Evolutionary conservation across 208 protist species (phyloP), one percentile per base, ranked within the genome.

Genomic region (Wallacemonas sp.): DNA sequence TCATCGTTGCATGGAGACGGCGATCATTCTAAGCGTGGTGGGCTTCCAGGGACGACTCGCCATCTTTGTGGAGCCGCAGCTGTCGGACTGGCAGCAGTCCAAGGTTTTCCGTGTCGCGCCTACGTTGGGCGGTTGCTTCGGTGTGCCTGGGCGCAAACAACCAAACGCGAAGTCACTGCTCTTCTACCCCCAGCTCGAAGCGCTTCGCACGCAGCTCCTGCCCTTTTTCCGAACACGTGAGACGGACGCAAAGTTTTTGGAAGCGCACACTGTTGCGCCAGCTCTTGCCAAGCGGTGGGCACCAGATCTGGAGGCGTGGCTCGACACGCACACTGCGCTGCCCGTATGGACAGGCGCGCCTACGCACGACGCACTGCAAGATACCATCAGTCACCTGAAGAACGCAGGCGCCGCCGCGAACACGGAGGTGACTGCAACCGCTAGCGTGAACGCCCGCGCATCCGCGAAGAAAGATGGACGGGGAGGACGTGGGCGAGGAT

Each of bases 1-100:
- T 78, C 78, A 89, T 53, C 85, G 89, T 3, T 95, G 89, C 60
- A 54, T 95, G 12, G 85, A 95, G 70, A 95, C 86, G 26, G 89
- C 85, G 2, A 32, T 82, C 6, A 75, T 95, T 36, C 46, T 95
- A 41, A 91, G 86, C 65, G 68, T 95, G 45, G 75, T 92, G 24
- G 89, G 76, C 3, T 95, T 91, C 68, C 59, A 85, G 9, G 89
- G 85, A 15, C 63, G 46, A 10, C 61, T 91, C n/a, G 72, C 81
- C n/a, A 63, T 95, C 62, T 89, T 81, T 73, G 78, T 95, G 13
- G 79, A 90, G 27, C 89, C 89, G 13, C 53, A 83, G 54, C 75
- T 95, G 27, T 73, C 81, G 8, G 89, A 95, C 50, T 95, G 89
- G 86, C 84, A 91, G 38, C 83, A 91, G 42, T 30, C 63, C 17